Base-by-base conservation (phyloP, 2,329 filamentous ascomycete species). In the Aureobasidium sp. region DNA sequence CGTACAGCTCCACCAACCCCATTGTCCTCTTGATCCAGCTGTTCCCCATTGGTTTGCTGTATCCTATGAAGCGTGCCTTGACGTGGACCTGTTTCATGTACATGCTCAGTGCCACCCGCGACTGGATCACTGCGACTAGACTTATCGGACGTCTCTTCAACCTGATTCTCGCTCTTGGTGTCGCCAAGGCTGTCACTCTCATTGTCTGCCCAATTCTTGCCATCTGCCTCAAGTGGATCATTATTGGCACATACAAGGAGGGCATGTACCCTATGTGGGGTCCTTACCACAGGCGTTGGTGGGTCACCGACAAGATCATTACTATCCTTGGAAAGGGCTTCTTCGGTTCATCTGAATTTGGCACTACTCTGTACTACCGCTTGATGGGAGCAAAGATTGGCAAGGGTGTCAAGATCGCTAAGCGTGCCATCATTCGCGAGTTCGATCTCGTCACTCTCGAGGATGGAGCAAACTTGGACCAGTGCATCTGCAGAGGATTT, bases 181-280 rank as follows among this genome's bases (percentile, higher is more conserved):
- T 80, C 29, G 75, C 79, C 9, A 75, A 77, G 7, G 36, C 77
- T 5, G 66, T 75, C 5, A 75, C 77, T 5, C 70, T 74, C 17
- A 68, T 76, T 2, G 63, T 79, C 7, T 70, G 74, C 6, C 82
- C 82, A 0, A 69, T 79, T 29, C 42, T 79, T 26, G 81, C 77
- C n/a, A 82, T 84, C 27, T 44, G 72, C 2, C 73, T 77, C 53
- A 84, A 84, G 68, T 84, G 82, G 82, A 48, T 80, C 6, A 73
- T 84, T 57, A 79, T 84, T 46, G 82, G 82, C 12, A 76, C 77
- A 1, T 80, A 82, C 67, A 74, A 72, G 39, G 76, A 81, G 67
- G 82, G 82, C 0, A 68, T 83, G 2, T 84, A 81, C 66, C 82
- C 82, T 1, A 85, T 85, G 82, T 85, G 82, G 82, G 81, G 81